phyloP scores from a whole-genome alignment of 2,329 filamentous ascomycete genomes.

The Talaromyces sp. region DNA sequence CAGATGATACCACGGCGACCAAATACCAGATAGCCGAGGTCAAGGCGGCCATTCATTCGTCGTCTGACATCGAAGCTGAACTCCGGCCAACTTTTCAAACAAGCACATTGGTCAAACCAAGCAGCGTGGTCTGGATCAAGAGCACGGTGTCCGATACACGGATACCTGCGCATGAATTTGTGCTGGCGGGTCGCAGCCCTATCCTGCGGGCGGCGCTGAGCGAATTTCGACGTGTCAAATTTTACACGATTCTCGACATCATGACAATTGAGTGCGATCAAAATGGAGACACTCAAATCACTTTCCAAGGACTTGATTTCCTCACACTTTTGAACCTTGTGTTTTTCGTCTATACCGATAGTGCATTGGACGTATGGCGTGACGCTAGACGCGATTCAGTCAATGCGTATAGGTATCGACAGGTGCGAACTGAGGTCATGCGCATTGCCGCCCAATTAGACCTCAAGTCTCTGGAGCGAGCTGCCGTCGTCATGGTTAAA shows the following conservation, averaged over 20 bases:
- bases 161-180: slow-evolving; percentile 79
- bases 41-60: slow-evolving; percentile 39
- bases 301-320: slow-evolving; percentile 68
- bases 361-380: slow-evolving; percentile 80
- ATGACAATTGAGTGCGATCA: slow-evolving; percentile 52
- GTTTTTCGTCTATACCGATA: slow-evolving; percentile 76
- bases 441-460: slow-evolving; percentile 69
- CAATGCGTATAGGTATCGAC: slow-evolving; percentile 68
- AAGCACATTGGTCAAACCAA: slow-evolving; percentile 16
- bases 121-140: slow-evolving; percentile 37
- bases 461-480: slow-evolving; percentile 67
- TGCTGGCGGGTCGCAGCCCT: slow-evolving; percentile 70
- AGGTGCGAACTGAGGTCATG: slow-evolving; percentile 82
- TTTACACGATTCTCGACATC: slow-evolving; percentile 56
- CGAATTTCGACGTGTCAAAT: slow-evolving; percentile 52
- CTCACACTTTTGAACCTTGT: slow-evolving; percentile 75
- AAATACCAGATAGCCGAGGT: slow-evolving; percentile 22
- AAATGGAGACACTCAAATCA: slow-evolving; percentile 54
- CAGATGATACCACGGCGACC: not conserved
- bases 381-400: slow-evolving; percentile 62
- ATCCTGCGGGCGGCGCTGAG: slow-evolving; percentile 61
- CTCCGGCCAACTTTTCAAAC: slow-evolving; percentile 26
- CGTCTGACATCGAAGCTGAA: slow-evolving; percentile 42
- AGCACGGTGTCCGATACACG: slow-evolving; percentile 63
- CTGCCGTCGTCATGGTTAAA: slow-evolving; percentile 68